Percentiles rank a stretch among this genome's conserved stretches.
Evolutionary conservation across 345 rosid species (phyloP).

Genomic region (Acer campestre): DNA sequence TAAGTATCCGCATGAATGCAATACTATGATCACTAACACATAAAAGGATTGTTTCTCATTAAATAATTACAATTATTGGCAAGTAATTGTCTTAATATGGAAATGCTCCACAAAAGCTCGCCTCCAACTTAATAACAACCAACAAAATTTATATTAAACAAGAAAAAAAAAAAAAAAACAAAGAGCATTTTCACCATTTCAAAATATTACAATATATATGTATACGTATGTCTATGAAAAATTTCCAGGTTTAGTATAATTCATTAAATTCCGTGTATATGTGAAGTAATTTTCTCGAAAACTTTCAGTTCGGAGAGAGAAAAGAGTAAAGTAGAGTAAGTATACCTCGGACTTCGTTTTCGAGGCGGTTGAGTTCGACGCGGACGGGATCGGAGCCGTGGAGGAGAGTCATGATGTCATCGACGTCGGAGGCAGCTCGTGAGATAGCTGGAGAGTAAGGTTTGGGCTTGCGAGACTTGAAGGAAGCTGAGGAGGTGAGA

Average conservation of each 20-base stretch:
- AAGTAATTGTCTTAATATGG: no score
- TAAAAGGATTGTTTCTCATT: not conserved
- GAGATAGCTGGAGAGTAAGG: not conserved
- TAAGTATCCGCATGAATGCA: not conserved
- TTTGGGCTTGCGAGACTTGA: slow-evolving; percentile 46
- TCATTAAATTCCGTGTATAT: slow-evolving; percentile 20
- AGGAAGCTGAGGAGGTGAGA: slow-evolving; percentile 40
- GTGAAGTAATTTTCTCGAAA: no score
- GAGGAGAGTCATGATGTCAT: slow-evolving; percentile 77
- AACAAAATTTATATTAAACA: no score
- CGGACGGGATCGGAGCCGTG: slow-evolving; percentile 99
- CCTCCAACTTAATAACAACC: no score
- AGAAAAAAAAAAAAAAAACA: no score
- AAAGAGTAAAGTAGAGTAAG: not conserved
- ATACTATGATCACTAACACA: not conserved
- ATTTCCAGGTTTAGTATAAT: no score
- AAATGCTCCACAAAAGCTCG: no score
- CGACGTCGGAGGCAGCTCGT: slow-evolving; percentile 62
- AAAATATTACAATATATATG: no score
- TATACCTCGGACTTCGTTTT: slow-evolving; percentile 93
- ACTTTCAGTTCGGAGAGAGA: no score
- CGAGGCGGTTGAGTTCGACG: slow-evolving; percentile 93
- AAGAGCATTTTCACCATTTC: no score
- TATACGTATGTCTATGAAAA: no score
- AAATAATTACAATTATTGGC: not conserved